A percentile compares a stretch with the other conserved stretches of the same genome.
Evolutionary conservation across 257 asterid species (phyloP).

Genomic region (Solanum clarkiae): DNA sequence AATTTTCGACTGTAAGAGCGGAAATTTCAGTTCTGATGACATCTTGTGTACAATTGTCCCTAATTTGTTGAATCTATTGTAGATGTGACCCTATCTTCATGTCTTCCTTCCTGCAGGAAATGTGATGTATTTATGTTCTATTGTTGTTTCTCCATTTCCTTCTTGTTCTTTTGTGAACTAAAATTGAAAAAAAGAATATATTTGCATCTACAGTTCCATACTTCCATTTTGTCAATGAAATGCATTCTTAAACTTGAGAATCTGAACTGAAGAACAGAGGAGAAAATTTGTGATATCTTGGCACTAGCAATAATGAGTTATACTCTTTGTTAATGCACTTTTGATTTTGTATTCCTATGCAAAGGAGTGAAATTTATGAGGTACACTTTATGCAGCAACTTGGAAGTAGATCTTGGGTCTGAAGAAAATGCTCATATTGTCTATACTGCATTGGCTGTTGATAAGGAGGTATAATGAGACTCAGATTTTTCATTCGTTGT

Average conservation of each 20-base stretch:
- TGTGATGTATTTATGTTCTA: background rate
- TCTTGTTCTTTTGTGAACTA: background rate
- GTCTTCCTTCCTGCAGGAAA: background rate
- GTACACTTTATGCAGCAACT: conserved; percentile 34
- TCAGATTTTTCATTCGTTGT: background rate
- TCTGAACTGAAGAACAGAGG: background rate
- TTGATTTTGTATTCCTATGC: background rate
- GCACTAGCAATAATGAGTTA: background rate
- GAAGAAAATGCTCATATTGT: conserved; percentile 58
- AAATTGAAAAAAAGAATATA: background rate
- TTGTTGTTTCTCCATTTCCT: background rate
- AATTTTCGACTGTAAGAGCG: background rate
- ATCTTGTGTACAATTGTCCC: background rate
- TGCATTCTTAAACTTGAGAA: background rate
- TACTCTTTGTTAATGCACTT: background rate
- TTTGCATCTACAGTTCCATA: background rate
- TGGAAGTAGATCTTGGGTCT: conserved; percentile 68
- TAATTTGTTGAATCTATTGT: background rate
- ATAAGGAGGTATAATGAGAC: conserved; percentile 54
- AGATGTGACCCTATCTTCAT: background rate
- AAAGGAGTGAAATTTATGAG: background rate
- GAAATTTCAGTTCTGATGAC: background rate
- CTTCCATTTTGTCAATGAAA: background rate
- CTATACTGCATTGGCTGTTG: conserved; percentile 58
- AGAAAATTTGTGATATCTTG: background rate